Evolutionary conservation across 208 protist species (phyloP), one percentile per base, ranked within the genome.

Genomic region (Acanthamoeba pearcei): DNA sequence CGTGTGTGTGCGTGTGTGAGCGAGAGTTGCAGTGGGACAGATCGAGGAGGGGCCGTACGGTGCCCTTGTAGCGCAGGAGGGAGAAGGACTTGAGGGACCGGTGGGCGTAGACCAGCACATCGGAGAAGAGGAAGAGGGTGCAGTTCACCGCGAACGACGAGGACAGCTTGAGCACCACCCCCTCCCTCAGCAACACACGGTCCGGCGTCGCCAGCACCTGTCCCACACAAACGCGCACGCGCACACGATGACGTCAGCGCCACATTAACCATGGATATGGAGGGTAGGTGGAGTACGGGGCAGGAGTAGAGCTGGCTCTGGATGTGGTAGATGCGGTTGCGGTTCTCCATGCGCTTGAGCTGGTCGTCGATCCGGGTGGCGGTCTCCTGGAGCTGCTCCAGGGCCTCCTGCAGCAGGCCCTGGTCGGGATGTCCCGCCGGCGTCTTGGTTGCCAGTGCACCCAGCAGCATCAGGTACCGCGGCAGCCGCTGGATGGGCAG

Each of bases 11-110:
- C 38, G 17, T 27, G 17, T 8, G 24, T 49, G 10, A 86, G 38
- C 27, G 80, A 5, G 29, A 88, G 53, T 8, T 29, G 46, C 6
- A 15, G 24, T 9, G 35, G 35, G 2, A 9, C 2, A 17, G 13
- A 19, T 0, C 15, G 22, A 19, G 57, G 57, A 3, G 24, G 24
- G 19, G 15, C 22, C 32, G 46, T 88, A 88, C 86, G 29, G 49
- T 64, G 38, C 86, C 86, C 46, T 92, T 92, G 86, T 92, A 92
- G 13, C 62, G 29, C 29, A 92, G 57, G 8, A 57, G 86, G n/a
- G 86, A 92, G 42, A 92, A 92, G 38, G 86, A 92, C 38, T 92
- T 92, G 60, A 92, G 64, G 5, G 57, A 74, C 13, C 86, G 86
- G 8, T 92, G 86, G 13, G 86, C 62, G 42, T 92, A 92, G 24